A percentile compares a stretch with the other conserved stretches of the same genome.
Evolutionary conservation across 371 early-diverging fungal species (phyloP).

Genomic region (Rhizomucor miehei): DNA sequence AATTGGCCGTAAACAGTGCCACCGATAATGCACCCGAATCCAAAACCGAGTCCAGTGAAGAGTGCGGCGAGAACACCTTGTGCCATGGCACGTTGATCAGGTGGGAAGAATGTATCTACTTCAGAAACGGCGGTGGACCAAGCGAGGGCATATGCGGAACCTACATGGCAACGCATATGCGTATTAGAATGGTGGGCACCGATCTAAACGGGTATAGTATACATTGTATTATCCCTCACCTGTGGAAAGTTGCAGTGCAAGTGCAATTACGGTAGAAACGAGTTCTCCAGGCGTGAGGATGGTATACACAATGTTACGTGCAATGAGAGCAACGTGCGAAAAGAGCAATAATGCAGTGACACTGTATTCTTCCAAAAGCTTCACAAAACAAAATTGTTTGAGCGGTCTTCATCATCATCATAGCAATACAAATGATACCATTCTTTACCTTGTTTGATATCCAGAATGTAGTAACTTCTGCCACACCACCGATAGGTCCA

Average conservation of each 20-base stretch:
- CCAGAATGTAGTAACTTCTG: slow-evolving; percentile 43
- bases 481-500: slow-evolving; percentile 42
- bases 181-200: not conserved
- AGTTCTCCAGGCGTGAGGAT: slow-evolving; percentile 18
- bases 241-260: slow-evolving; percentile 26
- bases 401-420: not conserved
- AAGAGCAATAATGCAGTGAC: slow-evolving; percentile 20
- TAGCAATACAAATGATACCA: too few relatives aligned
- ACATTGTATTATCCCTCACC: slow-evolving; percentile 16
- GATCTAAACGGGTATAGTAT: not conserved
- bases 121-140: slow-evolving; percentile 45
- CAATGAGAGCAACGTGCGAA: slow-evolving; percentile 26
- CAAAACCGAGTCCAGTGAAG: slow-evolving; percentile 38
- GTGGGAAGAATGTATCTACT: slow-evolving; percentile 39
- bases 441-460: slow-evolving; percentile 33
- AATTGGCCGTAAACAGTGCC: slow-evolving; percentile 32
- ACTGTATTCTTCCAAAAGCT: slow-evolving; percentile 31
- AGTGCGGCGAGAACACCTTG: slow-evolving; percentile 41
- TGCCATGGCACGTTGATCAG: slow-evolving; percentile 39
- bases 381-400: not conserved
- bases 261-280: slow-evolving; percentile 18
- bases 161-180: slow-evolving; percentile 7
- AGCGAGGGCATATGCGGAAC: slow-evolving; percentile 31
- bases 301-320: slow-evolving; percentile 29
- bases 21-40: slow-evolving; percentile 35